These are phyloP conservation scores for Phoma sp. DNA, from an alignment of 2,329 filamentous ascomycete species.

Conservation along the genomic window DNA sequence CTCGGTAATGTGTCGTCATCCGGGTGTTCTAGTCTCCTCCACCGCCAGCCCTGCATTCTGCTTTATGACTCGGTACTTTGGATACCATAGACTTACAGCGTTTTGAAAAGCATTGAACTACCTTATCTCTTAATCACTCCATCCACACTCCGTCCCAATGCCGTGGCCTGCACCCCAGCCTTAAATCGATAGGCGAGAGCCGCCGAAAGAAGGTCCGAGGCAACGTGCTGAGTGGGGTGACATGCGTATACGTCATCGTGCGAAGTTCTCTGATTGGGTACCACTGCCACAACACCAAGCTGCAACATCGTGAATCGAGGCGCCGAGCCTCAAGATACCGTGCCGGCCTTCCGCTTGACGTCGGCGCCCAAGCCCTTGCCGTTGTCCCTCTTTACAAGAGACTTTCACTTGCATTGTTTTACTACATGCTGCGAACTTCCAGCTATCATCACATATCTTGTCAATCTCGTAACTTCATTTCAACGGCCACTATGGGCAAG, in stretches of 20 bases:
- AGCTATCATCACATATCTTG: not conserved
- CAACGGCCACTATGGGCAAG: conserved; percentile 35
- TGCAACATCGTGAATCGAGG: conserved; percentile 4
- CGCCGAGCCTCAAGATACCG: not conserved
- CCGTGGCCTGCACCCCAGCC: conserved; percentile 8
- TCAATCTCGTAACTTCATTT: not conserved
- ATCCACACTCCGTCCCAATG: not conserved
- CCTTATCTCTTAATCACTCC: not conserved
- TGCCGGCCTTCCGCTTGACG: conserved; percentile 15
- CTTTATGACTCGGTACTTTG: conserved; percentile 13
- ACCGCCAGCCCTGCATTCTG: conserved; percentile 13
- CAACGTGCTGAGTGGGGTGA: conserved; percentile 14
- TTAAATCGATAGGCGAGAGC: not conserved
- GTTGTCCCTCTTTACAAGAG: not conserved
- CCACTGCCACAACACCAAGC: conserved; percentile 10
- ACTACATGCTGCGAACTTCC: conserved; percentile 2
- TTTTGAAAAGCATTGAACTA: conserved; percentile 18
- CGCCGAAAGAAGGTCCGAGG: conserved; percentile 11
- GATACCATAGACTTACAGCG: conserved; percentile 19
- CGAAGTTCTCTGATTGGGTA: conserved; percentile 3
- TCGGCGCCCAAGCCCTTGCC: not conserved
- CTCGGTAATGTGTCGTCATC: conserved; percentile 9
- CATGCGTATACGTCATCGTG: conserved; percentile 11
- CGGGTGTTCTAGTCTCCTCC: conserved; percentile 7
- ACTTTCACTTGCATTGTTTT: too few relatives aligned